Conservation (phyloP, 2,329 filamentous ascomycete species). For the Zasmidium angulare region DNA sequence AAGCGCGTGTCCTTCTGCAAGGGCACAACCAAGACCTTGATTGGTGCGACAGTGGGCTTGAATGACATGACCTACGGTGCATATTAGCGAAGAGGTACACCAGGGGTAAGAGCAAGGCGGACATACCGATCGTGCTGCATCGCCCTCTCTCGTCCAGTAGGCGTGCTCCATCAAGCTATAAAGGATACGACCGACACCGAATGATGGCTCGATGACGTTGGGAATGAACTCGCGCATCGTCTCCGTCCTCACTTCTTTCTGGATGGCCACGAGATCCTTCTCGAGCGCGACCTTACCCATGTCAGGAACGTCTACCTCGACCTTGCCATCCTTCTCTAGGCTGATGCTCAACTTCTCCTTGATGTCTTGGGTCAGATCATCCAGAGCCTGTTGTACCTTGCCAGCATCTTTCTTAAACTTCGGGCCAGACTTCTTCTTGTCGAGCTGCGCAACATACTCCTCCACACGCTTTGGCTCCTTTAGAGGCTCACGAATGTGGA, state of each 20-base stretch:
- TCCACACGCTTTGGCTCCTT: slow-evolving; percentile 76
- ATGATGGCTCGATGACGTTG: slow-evolving; percentile 86
- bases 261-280: slow-evolving; percentile 78
- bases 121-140: slow-evolving; percentile 84
- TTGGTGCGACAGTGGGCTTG: slow-evolving; percentile 79
- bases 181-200: slow-evolving; percentile 91
- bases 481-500: slow-evolving; percentile 80
- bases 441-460: slow-evolving; percentile 82
- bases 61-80: slow-evolving; percentile 66
- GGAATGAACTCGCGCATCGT: slow-evolving; percentile 88
- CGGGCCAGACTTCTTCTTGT: slow-evolving; percentile 95
- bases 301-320: slow-evolving; percentile 70
- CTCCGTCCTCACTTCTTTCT: slow-evolving; percentile 78
- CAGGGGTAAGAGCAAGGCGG: neutral
- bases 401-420: slow-evolving; percentile 94
- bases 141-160: slow-evolving; percentile 86
- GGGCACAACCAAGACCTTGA: slow-evolving; percentile 89
- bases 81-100: slow-evolving; percentile 6
- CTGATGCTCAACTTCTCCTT: slow-evolving; percentile 76
- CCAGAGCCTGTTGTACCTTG: slow-evolving; percentile 75
- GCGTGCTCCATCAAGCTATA: slow-evolving; percentile 92
- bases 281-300: slow-evolving; percentile 75
- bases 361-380: slow-evolving; percentile 74
- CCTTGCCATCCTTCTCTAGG: slow-evolving; percentile 70
- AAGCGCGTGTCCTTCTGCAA: slow-evolving; percentile 80